These are phyloP conservation scores for Symbiodinium natans DNA, from an alignment of 73 alveolate genomes.

Conservation along the genomic window DNA sequence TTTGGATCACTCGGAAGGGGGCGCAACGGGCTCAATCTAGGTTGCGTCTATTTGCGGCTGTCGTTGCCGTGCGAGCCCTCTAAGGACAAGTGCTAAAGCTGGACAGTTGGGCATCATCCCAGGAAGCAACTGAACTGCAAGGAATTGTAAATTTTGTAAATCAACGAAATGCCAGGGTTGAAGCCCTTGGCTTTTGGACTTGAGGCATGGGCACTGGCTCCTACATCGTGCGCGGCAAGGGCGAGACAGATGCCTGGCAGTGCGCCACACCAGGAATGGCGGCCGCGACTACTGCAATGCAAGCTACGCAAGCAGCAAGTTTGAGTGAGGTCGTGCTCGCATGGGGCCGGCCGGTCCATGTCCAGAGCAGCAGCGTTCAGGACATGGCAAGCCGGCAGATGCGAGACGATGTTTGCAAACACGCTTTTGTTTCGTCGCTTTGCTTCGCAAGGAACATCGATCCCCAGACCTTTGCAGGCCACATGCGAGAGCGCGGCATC, in stretches of 20 bases:
- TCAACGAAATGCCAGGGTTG: no score
- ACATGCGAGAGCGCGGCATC: slow-evolving; percentile 57
- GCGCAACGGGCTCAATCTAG: slow-evolving; percentile 36
- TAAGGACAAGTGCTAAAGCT: slow-evolving; percentile 71
- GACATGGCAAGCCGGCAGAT: background rate
- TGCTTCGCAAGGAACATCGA: slow-evolving; percentile 83
- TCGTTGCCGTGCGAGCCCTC: no score
- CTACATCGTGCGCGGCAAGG: slow-evolving; percentile 94
- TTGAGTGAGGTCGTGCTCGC: slow-evolving; percentile 94
- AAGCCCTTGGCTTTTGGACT: background rate
- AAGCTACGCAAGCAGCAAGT: no score
- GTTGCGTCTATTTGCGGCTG: no score
- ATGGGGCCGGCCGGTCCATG: slow-evolving; percentile 95
- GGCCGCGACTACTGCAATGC: no score
- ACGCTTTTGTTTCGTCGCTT: no score
- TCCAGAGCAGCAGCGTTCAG: slow-evolving; percentile 94
- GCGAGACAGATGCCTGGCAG: slow-evolving; percentile 85
- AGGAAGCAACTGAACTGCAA: slow-evolving; percentile 19
- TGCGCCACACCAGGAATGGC: background rate
- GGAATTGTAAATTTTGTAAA: background rate
- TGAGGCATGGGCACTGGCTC: slow-evolving; percentile 94
- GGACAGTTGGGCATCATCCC: slow-evolving; percentile 95
- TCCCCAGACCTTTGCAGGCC: slow-evolving; percentile 63
- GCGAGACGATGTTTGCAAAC: no score
- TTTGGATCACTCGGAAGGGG: slow-evolving; percentile 95